These are phyloP conservation scores for Aethionema arabicum DNA, from an alignment of 345 rosid genomes.

Conservation along the genomic window DNA sequence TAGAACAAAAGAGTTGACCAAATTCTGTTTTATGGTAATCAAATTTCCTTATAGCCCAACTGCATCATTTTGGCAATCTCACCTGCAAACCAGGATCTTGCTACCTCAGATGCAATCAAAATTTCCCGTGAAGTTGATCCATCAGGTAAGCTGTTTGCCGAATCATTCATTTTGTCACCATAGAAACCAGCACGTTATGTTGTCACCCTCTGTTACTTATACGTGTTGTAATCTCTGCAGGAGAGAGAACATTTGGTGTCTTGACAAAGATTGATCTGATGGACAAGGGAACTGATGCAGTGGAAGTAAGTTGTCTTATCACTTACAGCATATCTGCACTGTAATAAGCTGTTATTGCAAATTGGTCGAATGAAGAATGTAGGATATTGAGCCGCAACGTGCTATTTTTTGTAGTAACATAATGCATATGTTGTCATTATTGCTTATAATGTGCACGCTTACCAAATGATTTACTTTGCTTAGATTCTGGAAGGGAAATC, in stretches of 20 bases:
- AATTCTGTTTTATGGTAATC: slow-evolving; percentile 17
- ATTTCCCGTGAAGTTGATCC: slow-evolving; percentile 99
- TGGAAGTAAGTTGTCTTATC: slow-evolving; percentile 66
- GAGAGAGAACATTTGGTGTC: slow-evolving; percentile 97
- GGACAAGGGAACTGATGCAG: slow-evolving; percentile 99
- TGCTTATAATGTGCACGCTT: slow-evolving; percentile 24
- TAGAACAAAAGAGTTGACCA: slow-evolving; percentile 6
- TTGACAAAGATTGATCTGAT: slow-evolving; percentile 98
- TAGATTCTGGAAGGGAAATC: slow-evolving; percentile 94
- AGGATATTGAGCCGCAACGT: slow-evolving; percentile 12
- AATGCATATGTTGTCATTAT: slow-evolving; percentile 8
- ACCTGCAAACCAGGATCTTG: slow-evolving; percentile 99
- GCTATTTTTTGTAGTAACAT: slow-evolving; percentile 1
- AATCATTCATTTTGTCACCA: slow-evolving; percentile 17
- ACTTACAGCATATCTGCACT: slow-evolving; percentile 9
- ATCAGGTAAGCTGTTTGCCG: slow-evolving; percentile 52
- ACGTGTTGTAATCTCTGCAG: slow-evolving; percentile 45
- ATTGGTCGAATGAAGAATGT: slow-evolving; percentile 6
- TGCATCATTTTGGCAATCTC: slow-evolving; percentile 96
- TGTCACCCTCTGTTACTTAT: slow-evolving; percentile 17
- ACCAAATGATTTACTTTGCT: slow-evolving; percentile 24
- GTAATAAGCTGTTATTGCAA: slow-evolving; percentile 19
- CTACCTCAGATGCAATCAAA: slow-evolving; percentile 98
- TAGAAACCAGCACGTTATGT: slow-evolving; percentile 8
- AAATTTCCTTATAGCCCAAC: slow-evolving; percentile 69